Evolutionary conservation across 352 stramenopile species (phyloP), one percentile per base, ranked within the genome.

Genomic region (Phytophthora citricola): DNA sequence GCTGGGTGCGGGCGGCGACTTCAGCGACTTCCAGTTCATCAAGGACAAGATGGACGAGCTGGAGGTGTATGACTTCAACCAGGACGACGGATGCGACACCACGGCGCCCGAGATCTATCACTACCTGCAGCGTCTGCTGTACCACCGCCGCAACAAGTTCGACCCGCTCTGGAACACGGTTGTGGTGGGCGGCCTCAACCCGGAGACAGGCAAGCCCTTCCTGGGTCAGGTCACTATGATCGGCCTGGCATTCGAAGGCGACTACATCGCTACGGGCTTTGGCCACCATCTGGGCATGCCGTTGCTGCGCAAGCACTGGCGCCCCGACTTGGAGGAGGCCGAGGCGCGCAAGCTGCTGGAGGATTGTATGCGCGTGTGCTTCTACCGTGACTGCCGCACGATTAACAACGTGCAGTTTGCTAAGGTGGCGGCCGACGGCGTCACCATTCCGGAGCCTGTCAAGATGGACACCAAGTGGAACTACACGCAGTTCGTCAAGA

Each of bases 91-190:
- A 27, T 97, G 98, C 53, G 92, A 98, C 39, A 87, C 98, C 63
- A 97, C 80, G 43, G 94, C 97, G 32, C 85, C 88, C 29, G 94
- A 99, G 75, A 89, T 99, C 32, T 99, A 97, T 79, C 96, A 98
- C 75, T 99, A 99, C 79, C 76, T 99, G 31, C 87, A 98, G 58
- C 95, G 97, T 22, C 90, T 99, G 58, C 87, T 99, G 79, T 99
- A 99, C 89, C 94, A 99, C 75, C 90, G 97, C 66, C 91, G 98
- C 70, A 99, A 98, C 79, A 99, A 99, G 71, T 98, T 99, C 71
- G 98, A 99, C 79, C 98, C 98, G 41, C 88, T 99, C 26, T 99
- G 97, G 97, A 99, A 99, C 85, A 98, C 97, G 55, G 65, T 99
- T 5, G 87, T 99, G 0, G 90, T 99, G 50, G 98, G 94, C n/a